phyloP scores from a whole-genome alignment of 108 stramenopile species.

The Aureococcus anophagefferens region DNA sequence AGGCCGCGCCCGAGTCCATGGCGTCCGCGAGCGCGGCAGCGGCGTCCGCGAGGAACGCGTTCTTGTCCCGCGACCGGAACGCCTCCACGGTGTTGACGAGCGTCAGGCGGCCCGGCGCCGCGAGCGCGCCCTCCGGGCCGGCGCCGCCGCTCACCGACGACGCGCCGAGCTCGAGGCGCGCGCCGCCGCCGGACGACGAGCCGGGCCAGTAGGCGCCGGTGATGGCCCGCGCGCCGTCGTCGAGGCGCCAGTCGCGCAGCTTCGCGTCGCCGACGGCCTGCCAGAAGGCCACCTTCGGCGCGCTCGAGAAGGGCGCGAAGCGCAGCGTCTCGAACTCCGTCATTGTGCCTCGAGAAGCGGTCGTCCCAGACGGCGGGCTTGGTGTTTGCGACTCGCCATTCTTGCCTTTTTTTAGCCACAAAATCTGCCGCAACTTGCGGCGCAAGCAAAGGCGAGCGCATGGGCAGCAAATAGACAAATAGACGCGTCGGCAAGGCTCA shows the following conservation, averaged over 20 bases:
- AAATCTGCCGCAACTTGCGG: too few relatives aligned
- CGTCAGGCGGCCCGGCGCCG: not conserved
- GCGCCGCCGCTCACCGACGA: not conserved
- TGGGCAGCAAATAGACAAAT: too few relatives aligned
- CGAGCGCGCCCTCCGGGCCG: too few relatives aligned
- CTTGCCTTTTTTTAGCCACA: too few relatives aligned
- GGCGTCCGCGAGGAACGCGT: not conserved
- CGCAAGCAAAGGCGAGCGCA: too few relatives aligned
- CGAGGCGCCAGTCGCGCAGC: slow-evolving; percentile 5
- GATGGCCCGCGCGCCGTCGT: not conserved
- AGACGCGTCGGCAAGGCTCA: too few relatives aligned
- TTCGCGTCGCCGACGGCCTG: slow-evolving; percentile 1
- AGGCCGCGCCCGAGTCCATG: slow-evolving; percentile 11
- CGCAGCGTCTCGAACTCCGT: not conserved
- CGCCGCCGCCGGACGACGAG: not conserved
- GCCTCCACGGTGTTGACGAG: slow-evolving; percentile 13
- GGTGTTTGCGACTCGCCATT: too few relatives aligned
- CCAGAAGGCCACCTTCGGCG: slow-evolving; percentile 5
- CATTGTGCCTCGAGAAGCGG: too few relatives aligned
- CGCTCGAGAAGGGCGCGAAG: not conserved
- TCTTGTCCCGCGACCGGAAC: slow-evolving; percentile 18
- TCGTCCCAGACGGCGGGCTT: too few relatives aligned
- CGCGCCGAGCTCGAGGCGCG: not conserved
- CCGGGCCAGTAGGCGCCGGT: not conserved
- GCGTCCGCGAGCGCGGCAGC: not conserved